Evolutionary conservation across 371 early-diverging fungal genomes (phyloP).

Genomic region (Choanephora cucurbitarum): DNA sequence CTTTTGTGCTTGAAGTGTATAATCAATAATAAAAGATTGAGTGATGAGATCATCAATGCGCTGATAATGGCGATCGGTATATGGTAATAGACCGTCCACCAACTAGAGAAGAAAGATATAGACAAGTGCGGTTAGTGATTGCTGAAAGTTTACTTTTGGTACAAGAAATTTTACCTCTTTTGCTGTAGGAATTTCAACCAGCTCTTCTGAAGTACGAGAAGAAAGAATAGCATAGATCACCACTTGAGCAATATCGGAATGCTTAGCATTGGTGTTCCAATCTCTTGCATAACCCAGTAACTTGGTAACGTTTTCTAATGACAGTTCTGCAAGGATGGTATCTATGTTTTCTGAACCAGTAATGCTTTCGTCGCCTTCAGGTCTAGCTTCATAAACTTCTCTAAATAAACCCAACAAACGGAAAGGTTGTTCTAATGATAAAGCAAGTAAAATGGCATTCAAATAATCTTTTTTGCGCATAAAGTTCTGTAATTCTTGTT

Average conservation of each 20-base stretch:
- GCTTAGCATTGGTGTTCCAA: constrained; percentile 94
- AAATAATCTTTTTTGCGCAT: constrained; percentile 86
- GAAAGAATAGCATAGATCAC: constrained; percentile 79
- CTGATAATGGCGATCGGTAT: constrained; percentile 90
- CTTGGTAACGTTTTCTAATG: constrained; percentile 66
- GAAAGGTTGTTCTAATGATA: constrained; percentile 89
- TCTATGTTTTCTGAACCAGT: constrained; percentile 71
- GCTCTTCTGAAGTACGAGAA: constrained; percentile 59
- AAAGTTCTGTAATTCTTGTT: constrained; percentile 89
- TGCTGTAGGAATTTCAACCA: constrained; percentile 73
- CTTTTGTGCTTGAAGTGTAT: constrained; percentile 73
- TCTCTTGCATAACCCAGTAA: constrained; percentile 84
- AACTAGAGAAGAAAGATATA: constrained; percentile 33
- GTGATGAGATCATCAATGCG: constrained; percentile 82
- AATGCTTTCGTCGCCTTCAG: constrained; percentile 52
- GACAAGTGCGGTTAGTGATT: not conserved
- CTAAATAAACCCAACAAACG: constrained; percentile 75
- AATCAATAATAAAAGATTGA: constrained; percentile 86
- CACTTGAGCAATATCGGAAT: constrained; percentile 79
- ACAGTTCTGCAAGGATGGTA: constrained; percentile 60
- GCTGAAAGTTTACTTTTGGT: not conserved
- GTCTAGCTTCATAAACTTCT: constrained; percentile 60
- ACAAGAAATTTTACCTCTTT: constrained; percentile 70
- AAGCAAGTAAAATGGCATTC: constrained; percentile 89
- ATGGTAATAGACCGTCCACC: constrained; percentile 82